Conservation (phyloP, 2,329 filamentous ascomycete species). For the Arthrocladium fulminans region DNA sequence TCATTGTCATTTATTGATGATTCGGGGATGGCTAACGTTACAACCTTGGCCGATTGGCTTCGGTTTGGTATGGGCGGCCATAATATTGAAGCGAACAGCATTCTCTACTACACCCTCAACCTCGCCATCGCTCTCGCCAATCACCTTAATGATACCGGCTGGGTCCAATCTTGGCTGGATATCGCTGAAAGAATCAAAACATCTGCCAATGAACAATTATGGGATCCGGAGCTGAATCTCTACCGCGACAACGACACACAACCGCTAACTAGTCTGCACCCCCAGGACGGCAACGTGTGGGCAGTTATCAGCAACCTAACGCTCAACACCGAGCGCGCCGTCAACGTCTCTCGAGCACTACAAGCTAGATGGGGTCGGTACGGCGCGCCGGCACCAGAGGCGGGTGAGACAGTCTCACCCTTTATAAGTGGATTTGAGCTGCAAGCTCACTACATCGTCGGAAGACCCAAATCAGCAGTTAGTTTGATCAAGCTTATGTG, state of each 20-base stretch:
- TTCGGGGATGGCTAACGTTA: slow-evolving; percentile 40
- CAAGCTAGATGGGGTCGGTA: slow-evolving; percentile 36
- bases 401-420: slow-evolving; percentile 32
- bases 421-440: slow-evolving; percentile 38
- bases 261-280: slow-evolving; percentile 22
- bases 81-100: slow-evolving; percentile 40
- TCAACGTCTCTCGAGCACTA: slow-evolving; percentile 31
- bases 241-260: slow-evolving; percentile 26
- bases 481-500: slow-evolving; percentile 41
- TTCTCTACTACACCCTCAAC: slow-evolving; percentile 33
- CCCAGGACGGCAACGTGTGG: slow-evolving; percentile 33
- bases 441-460: slow-evolving; percentile 35
- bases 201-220: slow-evolving; percentile 25
- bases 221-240: slow-evolving; percentile 21
- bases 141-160: slow-evolving; percentile 18
- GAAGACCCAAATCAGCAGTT: slow-evolving; percentile 31
- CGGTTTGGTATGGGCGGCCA: slow-evolving; percentile 44
- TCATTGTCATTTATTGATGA: slow-evolving; percentile 35
- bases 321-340: slow-evolving; percentile 21
- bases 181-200: slow-evolving; percentile 21
- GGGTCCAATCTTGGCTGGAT: slow-evolving; percentile 17
- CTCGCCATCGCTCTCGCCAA: slow-evolving; percentile 21
- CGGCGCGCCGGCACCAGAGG: slow-evolving; percentile 39
- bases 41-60: slow-evolving; percentile 38
- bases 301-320: slow-evolving; percentile 29